Conservation (phyloP, 1,284 basidiomycete species). For the Pascua sp. region DNA sequence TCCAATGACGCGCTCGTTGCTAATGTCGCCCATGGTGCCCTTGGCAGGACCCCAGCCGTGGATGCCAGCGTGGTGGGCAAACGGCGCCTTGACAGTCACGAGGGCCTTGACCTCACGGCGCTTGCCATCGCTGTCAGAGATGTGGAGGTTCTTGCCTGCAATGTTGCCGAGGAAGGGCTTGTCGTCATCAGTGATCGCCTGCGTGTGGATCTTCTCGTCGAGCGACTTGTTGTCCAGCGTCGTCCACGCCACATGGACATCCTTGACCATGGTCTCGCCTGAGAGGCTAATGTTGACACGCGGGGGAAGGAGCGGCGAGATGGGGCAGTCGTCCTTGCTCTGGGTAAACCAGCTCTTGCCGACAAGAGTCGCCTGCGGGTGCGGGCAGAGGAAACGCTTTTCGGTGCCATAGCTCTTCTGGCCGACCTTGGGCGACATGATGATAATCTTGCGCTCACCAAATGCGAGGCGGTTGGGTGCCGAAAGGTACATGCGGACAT, state of each 20-base stretch:
- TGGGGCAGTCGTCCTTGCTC: conserved; percentile 37
- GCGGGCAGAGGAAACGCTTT: conserved; percentile 93
- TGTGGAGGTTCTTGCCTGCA: conserved; percentile 44
- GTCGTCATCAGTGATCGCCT: conserved; percentile 29
- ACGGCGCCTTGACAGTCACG: conserved; percentile 81
- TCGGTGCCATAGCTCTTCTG: conserved; percentile 97
- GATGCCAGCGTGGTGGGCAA: conserved; percentile 46
- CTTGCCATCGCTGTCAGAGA: conserved; percentile 45
- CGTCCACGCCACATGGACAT: conserved; percentile 41
- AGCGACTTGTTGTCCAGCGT: conserved; percentile 36
- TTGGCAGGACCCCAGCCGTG: conserved; percentile 26
- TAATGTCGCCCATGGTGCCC: conserved; percentile 61
- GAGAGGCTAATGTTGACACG: conserved; percentile 84
- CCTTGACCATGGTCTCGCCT: conserved; percentile 75
- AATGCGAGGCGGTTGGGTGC: conserved; percentile 80
- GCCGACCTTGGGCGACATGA: conserved; percentile 93
- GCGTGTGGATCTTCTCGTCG: conserved; percentile 39
- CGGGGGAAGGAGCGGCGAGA: conserved; percentile 58
- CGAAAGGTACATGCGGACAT: conserved; percentile 60
- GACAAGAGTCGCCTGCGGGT: conserved; percentile 89
- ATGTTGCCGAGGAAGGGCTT: conserved; percentile 44
- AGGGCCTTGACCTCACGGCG: conserved; percentile 80
- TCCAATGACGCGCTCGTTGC: conserved; percentile 67
- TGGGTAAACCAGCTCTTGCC: conserved; percentile 86
- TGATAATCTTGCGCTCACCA: conserved; percentile 88